These are phyloP conservation scores for Malus sieversii DNA, from an alignment of 306 rosid species.

Conservation along the genomic window DNA sequence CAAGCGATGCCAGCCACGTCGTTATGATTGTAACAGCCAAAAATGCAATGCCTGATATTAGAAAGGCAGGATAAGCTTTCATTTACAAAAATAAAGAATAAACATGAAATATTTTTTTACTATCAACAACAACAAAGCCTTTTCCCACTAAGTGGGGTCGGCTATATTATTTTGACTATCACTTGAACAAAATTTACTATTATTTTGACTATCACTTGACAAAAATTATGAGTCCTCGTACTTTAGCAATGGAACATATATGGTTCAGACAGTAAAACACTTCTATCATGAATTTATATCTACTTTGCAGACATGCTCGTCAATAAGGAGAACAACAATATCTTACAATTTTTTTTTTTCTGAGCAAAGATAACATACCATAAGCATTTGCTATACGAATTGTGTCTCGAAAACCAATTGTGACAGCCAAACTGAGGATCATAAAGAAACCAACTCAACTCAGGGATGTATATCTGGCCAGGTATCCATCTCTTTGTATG, in stretches of 20 bases:
- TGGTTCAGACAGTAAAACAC: not conserved
- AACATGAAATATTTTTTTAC: not conserved
- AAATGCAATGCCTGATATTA: slow-evolving; percentile 60
- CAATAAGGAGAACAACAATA: not conserved
- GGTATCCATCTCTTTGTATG: slow-evolving; percentile 70
- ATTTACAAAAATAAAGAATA: not conserved
- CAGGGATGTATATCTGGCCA: slow-evolving; percentile 83
- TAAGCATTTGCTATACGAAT: slow-evolving; percentile 51
- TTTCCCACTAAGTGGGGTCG: too few relatives aligned
- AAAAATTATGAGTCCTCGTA: not conserved
- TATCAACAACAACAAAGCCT: not conserved
- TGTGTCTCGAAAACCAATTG: slow-evolving; percentile 47
- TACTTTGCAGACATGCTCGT: not conserved
- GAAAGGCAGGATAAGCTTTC: slow-evolving; percentile 18
- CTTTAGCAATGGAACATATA: not conserved
- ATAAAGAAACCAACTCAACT: slow-evolving; percentile 76
- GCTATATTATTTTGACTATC: not conserved
- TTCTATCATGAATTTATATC: not conserved
- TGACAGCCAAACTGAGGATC: slow-evolving; percentile 67
- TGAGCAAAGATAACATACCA: slow-evolving; percentile 39
- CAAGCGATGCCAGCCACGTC: slow-evolving; percentile 59
- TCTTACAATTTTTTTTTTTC: not conserved
- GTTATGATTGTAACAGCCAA: slow-evolving; percentile 48
- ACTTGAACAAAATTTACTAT: not conserved
- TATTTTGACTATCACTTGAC: not conserved